A percentile compares a stretch with the other conserved stretches of the same genome.
phyloP scores from a whole-genome alignment of 495 filamentous ascomycete species.

The Pseudoneurospora amorphoporcata region DNA sequence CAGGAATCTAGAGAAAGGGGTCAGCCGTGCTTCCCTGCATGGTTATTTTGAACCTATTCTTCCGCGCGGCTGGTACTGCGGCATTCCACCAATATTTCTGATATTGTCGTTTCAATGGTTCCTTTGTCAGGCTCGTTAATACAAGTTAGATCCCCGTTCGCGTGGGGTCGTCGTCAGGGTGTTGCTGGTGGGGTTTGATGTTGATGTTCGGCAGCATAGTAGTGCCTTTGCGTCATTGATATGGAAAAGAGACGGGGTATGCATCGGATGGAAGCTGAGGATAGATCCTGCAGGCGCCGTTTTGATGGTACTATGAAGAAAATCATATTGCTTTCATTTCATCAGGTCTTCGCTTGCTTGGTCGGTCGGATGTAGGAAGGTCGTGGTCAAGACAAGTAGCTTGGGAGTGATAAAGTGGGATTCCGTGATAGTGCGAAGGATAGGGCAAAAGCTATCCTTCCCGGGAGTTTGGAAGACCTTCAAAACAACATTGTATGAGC shows the following conservation, averaged over 20 bases:
- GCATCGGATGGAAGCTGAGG: not conserved
- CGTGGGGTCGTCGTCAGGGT: not conserved
- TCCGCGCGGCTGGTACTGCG: not conserved
- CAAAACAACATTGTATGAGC: not conserved
- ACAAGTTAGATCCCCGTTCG: not conserved
- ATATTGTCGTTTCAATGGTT: not conserved
- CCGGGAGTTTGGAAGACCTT: not conserved
- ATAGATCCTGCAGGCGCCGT: not conserved
- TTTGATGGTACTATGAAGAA: not conserved
- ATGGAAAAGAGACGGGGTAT: not conserved
- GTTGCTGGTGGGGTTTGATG: not conserved
- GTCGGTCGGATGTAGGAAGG: not conserved
- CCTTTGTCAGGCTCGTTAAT: not conserved
- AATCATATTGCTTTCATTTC: not conserved
- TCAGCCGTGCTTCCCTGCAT: not conserved
- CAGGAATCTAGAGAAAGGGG: not conserved
- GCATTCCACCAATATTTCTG: not conserved
- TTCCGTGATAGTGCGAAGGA: not conserved
- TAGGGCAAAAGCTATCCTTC: not conserved
- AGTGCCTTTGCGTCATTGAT: not conserved
- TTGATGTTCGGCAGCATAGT: not conserved
- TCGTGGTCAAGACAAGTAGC: not conserved
- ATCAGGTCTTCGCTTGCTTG: not conserved
- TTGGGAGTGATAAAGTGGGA: not conserved
- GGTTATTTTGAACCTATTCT: not conserved